A percentile compares a stretch with the other conserved stretches of the same genome.
phyloP scores from a whole-genome alignment of 2,329 filamentous ascomycete genomes.

The Apiospora sp. region DNA sequence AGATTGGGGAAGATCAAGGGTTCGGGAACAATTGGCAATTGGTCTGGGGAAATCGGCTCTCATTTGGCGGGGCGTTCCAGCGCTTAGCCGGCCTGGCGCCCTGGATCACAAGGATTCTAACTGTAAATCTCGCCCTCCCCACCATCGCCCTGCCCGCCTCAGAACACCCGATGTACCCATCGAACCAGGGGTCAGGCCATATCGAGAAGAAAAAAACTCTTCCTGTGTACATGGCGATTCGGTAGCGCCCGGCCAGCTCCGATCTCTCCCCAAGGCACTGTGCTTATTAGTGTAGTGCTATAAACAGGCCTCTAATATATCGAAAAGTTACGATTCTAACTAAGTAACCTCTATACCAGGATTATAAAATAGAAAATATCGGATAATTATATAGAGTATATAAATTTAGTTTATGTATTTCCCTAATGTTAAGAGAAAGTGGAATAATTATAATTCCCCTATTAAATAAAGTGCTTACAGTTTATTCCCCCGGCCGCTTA shows the following conservation, averaged over 20 bases:
- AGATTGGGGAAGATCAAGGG: slow-evolving; percentile 9
- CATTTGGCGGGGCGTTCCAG: background rate
- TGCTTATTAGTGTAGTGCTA: background rate
- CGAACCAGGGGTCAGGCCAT: slow-evolving; percentile 11
- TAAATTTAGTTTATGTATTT: no score
- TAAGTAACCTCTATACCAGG: no score
- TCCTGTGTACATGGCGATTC: background rate
- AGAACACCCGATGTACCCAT: background rate
- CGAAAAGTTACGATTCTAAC: no score
- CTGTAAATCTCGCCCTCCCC: background rate
- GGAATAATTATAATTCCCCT: no score
- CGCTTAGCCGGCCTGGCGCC: slow-evolving; percentile 2
- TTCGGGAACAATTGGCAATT: slow-evolving; percentile 12
- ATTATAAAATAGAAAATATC: no score
- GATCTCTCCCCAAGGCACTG: background rate
- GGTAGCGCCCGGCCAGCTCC: background rate
- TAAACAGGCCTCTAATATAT: no score
- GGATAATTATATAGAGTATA: no score
- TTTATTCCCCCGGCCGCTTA: no score
- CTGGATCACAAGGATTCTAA: slow-evolving; percentile 10
- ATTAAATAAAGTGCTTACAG: no score
- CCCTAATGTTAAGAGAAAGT: no score
- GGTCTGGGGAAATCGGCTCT: slow-evolving; percentile 21
- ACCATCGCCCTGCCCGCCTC: background rate
- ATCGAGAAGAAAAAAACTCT: background rate